Evolutionary conservation across 1,139 yeast species (phyloP).

Genomic region (Taphrina sp.): DNA sequence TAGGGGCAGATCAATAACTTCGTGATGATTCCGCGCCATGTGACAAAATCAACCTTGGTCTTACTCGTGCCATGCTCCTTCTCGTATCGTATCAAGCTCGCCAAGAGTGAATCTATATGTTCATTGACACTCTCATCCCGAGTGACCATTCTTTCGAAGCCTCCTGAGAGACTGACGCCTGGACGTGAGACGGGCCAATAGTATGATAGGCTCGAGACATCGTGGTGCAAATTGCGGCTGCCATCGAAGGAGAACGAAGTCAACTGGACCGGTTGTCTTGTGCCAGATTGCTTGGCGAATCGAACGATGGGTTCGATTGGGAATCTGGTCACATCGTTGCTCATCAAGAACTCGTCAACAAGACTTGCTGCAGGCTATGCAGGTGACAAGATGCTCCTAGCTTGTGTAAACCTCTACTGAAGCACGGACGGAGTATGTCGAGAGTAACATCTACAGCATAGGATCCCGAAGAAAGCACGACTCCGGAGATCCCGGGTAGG

Average conservation of each 20-base stretch:
- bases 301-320: constrained; percentile 12
- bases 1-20: constrained; percentile 63
- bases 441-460: too few relatives aligned
- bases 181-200: constrained; percentile 31
- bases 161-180: constrained; percentile 57
- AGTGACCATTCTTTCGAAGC: constrained; percentile 58
- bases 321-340: constrained; percentile 12
- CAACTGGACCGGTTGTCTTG: constrained; percentile 63
- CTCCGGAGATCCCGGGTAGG: too few relatives aligned
- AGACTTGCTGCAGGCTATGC: too few relatives aligned
- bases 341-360: not conserved
- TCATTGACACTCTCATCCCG: constrained; percentile 56
- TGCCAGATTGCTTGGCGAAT: constrained; percentile 19
- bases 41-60: constrained; percentile 54
- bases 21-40: constrained; percentile 81
- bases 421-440: too few relatives aligned
- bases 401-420: too few relatives aligned
- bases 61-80: constrained; percentile 49
- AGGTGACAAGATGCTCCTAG: too few relatives aligned
- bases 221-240: constrained; percentile 53
- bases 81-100: constrained; percentile 60
- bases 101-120: constrained; percentile 59
- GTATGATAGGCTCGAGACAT: constrained; percentile 48
- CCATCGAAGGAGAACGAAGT: constrained; percentile 57
- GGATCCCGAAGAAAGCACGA: too few relatives aligned